Base-by-base conservation (phyloP, 2,329 filamentous ascomycete species). In the Ascochyta fabae region DNA sequence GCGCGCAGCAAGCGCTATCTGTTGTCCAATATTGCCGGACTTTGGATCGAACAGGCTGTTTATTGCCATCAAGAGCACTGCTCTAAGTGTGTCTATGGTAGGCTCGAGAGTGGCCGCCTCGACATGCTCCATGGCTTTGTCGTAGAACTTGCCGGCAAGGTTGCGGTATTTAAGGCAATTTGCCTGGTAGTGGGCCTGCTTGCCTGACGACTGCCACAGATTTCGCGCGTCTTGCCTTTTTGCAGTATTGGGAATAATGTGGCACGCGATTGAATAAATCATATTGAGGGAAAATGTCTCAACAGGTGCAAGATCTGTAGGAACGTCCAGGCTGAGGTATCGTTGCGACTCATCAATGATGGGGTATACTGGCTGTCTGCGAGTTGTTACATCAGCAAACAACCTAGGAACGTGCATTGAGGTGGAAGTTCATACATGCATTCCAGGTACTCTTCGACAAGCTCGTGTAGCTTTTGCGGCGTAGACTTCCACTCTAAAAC, bases 1-100 rank as follows among this genome's bases (percentile, higher is more conserved):
- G n/a, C 73, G 65, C 7, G 69, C 62, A 3, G 73, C 71, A 41
- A 75, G 70, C 9, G 72, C 73, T 31, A 75, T 58, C 34, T 75
- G 73, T 48, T 75, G 73, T 8, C 73, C 71, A 29, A 72, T 66
- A 27, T 75, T 75, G 2, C 73, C 73, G 6, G 60, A 59, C 19
- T 70, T 68, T 10, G 73, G 73, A 29, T 75, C 71, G 36, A 75
- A 75, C 6, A 69, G 60, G 51, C 70, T 72, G 48, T 75, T 71
- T 31, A 75, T 69, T 24, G 71, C 68, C 23, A 75, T 69, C 8
- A 75, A 46, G 9, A 74, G 48, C 15, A 75, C 64, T 2, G 71
- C 67, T 15, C 69, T 65, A 3, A 75, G 63, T 0, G 72, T 73
- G 10, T 65, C 64, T 26, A 74, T 68, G 6, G 65, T 70, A 1